Evolutionary conservation across 441 rosid genomes (phyloP), one percentile per base, ranked within the genome.

Genomic region (Bocquillonia castaneifolia): DNA sequence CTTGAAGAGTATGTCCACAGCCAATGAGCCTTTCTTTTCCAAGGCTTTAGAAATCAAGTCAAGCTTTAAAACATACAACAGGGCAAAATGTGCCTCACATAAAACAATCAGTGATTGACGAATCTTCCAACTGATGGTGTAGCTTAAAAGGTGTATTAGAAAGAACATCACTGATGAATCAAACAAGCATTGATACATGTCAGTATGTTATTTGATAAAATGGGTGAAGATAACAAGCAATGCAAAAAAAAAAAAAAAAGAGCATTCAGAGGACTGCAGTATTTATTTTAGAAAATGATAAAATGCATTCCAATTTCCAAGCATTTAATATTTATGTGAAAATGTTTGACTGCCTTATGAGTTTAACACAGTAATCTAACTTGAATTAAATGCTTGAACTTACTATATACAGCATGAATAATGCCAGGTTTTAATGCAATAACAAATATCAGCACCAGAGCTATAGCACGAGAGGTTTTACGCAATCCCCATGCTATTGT

Each of bases 401-500:
- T 89, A 95, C 99, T 81, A 81, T 95, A 95, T 29, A 89, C 84
- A 48, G 99, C 93, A 77, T 92, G 96, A 80, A 90, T 80, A 83
- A 90, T 82, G 67, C 98, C 99, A 67, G 99, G 97, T 77, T 84
- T 92, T 92, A 92, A 81, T 65, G 98, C 93, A 69, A 90, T 84
- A 82, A 92, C 81, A 72, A 92, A 92, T 80, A 95, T 87, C 76
- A 95, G 79, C 59, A 85, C 74, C 68, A 95, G 85, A 80, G 84
- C 82, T 78, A 95, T 86, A 63, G 97, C 77, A 71, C 92, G 90
- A 53, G 96, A 90, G 80, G 88, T 84, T 86, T 90, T 92, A 65
- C 95, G 88, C 72, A 95, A 76, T 79, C 90, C 98, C 99, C 99
- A 95, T 67, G 97, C 96, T 82, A 95, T 78, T 72, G 93, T 85